A percentile compares a stretch with the other conserved stretches of the same genome.
These are phyloP conservation scores for Globisporangium abappressorium DNA, from an alignment of 352 stramenopile genomes.

Conservation along the genomic window DNA sequence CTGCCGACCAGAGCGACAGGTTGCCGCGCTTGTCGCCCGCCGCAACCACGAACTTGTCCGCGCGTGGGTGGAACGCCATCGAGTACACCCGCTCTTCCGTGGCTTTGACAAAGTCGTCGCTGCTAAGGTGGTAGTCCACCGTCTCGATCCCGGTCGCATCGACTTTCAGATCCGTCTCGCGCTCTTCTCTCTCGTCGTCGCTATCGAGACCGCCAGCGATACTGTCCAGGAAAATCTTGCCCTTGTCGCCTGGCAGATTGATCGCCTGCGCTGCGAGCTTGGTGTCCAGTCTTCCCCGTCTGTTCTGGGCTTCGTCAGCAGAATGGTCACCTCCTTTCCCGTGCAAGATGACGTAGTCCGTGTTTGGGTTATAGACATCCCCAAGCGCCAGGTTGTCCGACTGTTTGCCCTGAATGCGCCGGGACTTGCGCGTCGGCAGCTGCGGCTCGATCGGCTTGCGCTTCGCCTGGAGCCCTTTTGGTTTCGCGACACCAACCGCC, in stretches of 20 bases:
- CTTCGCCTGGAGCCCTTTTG: constrained; percentile 20
- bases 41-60: constrained; percentile 57
- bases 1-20: constrained; percentile 62
- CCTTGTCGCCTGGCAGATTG: constrained; percentile 29
- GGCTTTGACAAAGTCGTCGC: constrained; percentile 70
- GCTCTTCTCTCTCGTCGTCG: constrained; percentile 16
- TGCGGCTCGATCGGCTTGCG: constrained; percentile 20
- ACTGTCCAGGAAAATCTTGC: constrained; percentile 38
- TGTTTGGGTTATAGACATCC: constrained; percentile 5
- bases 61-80: constrained; percentile 68
- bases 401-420: constrained; percentile 55
- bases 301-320: not conserved
- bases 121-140: constrained; percentile 43
- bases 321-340: not conserved
- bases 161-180: constrained; percentile 38
- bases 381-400: constrained; percentile 38
- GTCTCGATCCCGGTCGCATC: constrained; percentile 38
- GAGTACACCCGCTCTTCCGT: constrained; percentile 73
- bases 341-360: constrained; percentile 1
- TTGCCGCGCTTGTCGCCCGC: constrained; percentile 77
- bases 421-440: constrained; percentile 54
- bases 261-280: constrained; percentile 29
- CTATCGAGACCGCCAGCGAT: constrained; percentile 27
- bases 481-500: constrained; percentile 19
- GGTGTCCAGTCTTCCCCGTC: constrained; percentile 20